phyloP scores from a whole-genome alignment of 371 early-diverging fungal genomes.

The Mucor plumbeus region DNA sequence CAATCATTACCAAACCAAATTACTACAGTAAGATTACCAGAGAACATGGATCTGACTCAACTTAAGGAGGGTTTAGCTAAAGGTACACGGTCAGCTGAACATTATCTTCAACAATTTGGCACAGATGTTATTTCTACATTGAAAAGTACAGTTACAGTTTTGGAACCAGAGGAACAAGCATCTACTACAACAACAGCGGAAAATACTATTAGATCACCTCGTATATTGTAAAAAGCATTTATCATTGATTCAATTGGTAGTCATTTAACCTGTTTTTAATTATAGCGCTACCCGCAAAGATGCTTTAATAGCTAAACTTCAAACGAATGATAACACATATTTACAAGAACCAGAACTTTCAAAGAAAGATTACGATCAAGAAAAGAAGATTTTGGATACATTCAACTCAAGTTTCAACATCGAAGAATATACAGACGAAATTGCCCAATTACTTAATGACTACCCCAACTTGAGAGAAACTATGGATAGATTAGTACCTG shows the following conservation, averaged over 20 bases:
- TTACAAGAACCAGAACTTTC: constrained; percentile 31
- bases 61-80: constrained; percentile 45
- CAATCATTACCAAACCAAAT: constrained; percentile 35
- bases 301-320: constrained; percentile 46
- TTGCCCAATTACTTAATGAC: constrained; percentile 43
- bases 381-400: constrained; percentile 36
- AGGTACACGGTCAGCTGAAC: constrained; percentile 57
- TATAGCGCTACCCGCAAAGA: constrained; percentile 52
- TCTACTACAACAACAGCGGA: constrained; percentile 16
- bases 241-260: background rate
- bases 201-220: constrained; percentile 21
- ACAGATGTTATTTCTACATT: constrained; percentile 45
- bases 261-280: background rate
- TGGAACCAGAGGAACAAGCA: constrained; percentile 40
- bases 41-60: constrained; percentile 46
- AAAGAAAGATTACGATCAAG: constrained; percentile 22
- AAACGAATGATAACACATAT: constrained; percentile 39
- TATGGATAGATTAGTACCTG: constrained; percentile 56
- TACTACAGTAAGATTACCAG: constrained; percentile 42
- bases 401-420: constrained; percentile 42
- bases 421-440: constrained; percentile 51
- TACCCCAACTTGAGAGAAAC: constrained; percentile 44
- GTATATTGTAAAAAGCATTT: constrained; percentile 34
- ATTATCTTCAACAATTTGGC: constrained; percentile 55
- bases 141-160: constrained; percentile 42